These are phyloP conservation scores for Saccharum officinarum DNA, from an alignment of 176 grass and related monocot genomes.

Conservation along the genomic window DNA sequence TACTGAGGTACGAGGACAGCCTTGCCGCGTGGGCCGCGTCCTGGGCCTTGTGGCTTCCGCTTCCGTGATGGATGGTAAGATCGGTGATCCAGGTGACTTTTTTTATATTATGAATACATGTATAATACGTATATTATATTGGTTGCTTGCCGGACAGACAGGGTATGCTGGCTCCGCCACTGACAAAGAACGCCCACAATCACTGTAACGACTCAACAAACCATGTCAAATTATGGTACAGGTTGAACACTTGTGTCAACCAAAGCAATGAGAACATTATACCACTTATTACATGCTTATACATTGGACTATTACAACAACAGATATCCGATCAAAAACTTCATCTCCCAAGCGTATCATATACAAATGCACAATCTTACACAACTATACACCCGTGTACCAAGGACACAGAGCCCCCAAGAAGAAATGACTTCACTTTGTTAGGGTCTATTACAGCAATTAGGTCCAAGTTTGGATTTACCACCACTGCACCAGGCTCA, in stretches of 20 bases:
- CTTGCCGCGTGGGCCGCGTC: too few relatives aligned
- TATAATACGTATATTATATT: too few relatives aligned
- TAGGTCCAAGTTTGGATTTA: not conserved
- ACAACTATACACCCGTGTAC: not conserved
- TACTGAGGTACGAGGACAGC: too few relatives aligned
- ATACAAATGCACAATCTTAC: slow-evolving; percentile 10
- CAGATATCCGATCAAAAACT: not conserved
- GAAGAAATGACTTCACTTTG: not conserved
- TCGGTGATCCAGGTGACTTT: too few relatives aligned
- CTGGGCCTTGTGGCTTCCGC: too few relatives aligned
- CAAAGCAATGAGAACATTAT: not conserved
- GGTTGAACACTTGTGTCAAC: not conserved
- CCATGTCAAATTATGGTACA: not conserved
- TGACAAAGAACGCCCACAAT: not conserved
- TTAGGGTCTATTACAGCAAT: not conserved
- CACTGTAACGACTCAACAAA: not conserved
- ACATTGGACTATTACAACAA: not conserved
- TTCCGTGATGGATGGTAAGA: too few relatives aligned
- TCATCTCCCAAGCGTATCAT: not conserved
- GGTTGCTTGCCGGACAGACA: too few relatives aligned
- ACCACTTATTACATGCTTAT: not conserved
- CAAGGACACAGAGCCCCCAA: not conserved
- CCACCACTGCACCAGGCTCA: not conserved
- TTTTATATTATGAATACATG: too few relatives aligned
- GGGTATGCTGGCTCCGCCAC: too few relatives aligned